Evolutionary conservation across 2,329 filamentous ascomycete genomes (phyloP).

Genomic region (Salinomyces thailandicus): DNA sequence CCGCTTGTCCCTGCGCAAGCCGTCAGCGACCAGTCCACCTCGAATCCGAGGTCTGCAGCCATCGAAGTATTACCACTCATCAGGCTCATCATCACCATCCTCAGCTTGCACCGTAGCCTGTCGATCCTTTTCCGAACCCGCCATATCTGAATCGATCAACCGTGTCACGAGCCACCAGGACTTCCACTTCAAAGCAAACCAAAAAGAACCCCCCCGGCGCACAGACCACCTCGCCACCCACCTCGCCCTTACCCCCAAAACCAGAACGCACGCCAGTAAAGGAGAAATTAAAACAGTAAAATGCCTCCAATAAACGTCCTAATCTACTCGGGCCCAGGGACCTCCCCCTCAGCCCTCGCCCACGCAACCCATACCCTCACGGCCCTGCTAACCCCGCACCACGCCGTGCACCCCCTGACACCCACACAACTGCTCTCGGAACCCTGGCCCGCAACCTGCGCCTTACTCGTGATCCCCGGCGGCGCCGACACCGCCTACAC

Average conservation of each 20-base stretch:
- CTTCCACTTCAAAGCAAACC: no score
- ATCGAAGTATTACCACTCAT: constrained; percentile 74
- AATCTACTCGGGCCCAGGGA: constrained; percentile 82
- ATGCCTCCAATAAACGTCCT: constrained; percentile 83
- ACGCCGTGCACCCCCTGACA: constrained; percentile 80
- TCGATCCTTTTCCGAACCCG: constrained; percentile 1
- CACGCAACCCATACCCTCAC: constrained; percentile 83
- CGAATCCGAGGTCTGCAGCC: not conserved
- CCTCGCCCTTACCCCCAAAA: constrained; percentile 11
- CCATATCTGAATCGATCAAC: no score
- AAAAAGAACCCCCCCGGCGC: not conserved
- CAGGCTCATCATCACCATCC: constrained; percentile 73
- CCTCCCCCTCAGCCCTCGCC: constrained; percentile 76
- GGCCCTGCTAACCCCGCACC: constrained; percentile 75
- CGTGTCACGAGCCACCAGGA: no score
- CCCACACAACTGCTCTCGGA: constrained; percentile 75
- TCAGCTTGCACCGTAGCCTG: not conserved
- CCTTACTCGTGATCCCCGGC: constrained; percentile 81
- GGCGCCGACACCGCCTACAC: constrained; percentile 93
- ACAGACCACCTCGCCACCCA: constrained; percentile 1
- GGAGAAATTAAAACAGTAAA: no score
- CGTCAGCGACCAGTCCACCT: not conserved
- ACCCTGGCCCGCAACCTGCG: constrained; percentile 80
- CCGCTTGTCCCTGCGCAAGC: constrained; percentile 72
- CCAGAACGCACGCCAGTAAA: constrained; percentile 46